phyloP scores from a whole-genome alignment of 805 yeast species.

The Kockiozyma suomiensis region DNA sequence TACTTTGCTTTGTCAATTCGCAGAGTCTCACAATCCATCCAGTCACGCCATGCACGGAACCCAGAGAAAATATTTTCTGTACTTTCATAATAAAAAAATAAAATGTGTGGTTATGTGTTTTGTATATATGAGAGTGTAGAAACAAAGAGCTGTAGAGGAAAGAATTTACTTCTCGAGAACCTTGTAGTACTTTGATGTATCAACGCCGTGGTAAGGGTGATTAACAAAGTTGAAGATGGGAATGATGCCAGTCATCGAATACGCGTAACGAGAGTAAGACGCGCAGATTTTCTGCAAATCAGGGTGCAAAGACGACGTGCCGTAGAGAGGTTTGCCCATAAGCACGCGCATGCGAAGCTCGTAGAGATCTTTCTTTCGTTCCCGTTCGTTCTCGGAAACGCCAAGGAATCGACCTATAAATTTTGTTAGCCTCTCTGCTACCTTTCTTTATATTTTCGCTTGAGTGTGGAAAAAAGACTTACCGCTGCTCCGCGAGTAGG shows the following conservation, averaged over 20 bases:
- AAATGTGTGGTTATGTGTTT: too few species aligned
- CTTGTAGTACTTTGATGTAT: conserved; percentile 38
- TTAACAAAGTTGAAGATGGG: conserved; percentile 83
- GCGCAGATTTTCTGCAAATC: conserved; percentile 75
- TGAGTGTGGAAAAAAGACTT: neutral
- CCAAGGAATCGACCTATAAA: conserved; percentile 73
- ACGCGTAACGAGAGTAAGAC: conserved; percentile 75
- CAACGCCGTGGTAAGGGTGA: conserved; percentile 83
- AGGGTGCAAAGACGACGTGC: conserved; percentile 62
- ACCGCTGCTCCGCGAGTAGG: conserved; percentile 51
- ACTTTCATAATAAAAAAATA: too few species aligned
- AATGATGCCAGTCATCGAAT: conserved; percentile 57
- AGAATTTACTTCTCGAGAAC: too few species aligned
- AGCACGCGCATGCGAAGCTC: conserved; percentile 70
- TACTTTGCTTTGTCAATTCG: too few species aligned
- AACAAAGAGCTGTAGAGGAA: too few species aligned
- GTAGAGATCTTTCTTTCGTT: conserved; percentile 70
- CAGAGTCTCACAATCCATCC: too few species aligned
- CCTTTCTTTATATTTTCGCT: neutral
- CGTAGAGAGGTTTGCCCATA: conserved; percentile 67
- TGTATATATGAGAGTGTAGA: too few species aligned
- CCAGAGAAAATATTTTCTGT: too few species aligned
- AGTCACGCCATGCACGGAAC: too few species aligned
- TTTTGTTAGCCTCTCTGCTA: conserved; percentile 45
- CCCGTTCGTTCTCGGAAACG: conserved; percentile 68